These are phyloP conservation scores for Wickerhamiella sorbophila DNA, from an alignment of 805 yeast genomes.

Conservation along the genomic window DNA sequence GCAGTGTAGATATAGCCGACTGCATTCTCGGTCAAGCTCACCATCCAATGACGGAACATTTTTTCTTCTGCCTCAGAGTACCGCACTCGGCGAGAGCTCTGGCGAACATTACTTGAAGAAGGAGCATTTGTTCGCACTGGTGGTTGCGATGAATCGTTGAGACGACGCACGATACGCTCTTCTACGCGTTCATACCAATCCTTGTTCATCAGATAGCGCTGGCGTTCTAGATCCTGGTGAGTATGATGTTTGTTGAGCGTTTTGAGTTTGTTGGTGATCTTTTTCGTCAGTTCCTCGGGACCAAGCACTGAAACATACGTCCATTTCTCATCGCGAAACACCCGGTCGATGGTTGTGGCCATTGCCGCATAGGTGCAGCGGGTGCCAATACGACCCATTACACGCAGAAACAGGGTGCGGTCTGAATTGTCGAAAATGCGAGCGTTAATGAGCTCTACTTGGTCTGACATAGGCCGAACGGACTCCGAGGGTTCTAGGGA, in stretches of 20 bases:
- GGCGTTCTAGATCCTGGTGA: neutral
- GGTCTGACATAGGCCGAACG: neutral
- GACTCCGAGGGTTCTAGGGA: neutral
- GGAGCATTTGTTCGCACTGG: neutral
- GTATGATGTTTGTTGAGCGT: neutral
- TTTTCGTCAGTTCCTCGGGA: neutral
- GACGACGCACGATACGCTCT: neutral
- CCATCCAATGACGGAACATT: slow-evolving; percentile 3
- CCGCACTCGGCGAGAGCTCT: slow-evolving; percentile 1
- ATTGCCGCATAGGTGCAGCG: neutral
- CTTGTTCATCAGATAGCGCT: neutral
- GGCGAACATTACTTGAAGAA: neutral
- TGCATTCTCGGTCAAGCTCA: neutral
- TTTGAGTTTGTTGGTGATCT: slow-evolving; percentile 1
- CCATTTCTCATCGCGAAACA: neutral
- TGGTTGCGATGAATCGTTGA: neutral
- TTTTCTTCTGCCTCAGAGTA: neutral
- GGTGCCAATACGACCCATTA: neutral
- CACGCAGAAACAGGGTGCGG: neutral
- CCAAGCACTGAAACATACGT: neutral
- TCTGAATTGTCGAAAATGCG: neutral
- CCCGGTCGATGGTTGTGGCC: neutral
- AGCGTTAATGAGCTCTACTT: neutral
- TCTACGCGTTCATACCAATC: neutral
- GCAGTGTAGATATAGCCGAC: neutral